Percentiles rank a stretch among this genome's conserved stretches.
These are phyloP conservation scores for Candida incommunis DNA, from an alignment of 805 yeast genomes.

Conservation along the genomic window DNA sequence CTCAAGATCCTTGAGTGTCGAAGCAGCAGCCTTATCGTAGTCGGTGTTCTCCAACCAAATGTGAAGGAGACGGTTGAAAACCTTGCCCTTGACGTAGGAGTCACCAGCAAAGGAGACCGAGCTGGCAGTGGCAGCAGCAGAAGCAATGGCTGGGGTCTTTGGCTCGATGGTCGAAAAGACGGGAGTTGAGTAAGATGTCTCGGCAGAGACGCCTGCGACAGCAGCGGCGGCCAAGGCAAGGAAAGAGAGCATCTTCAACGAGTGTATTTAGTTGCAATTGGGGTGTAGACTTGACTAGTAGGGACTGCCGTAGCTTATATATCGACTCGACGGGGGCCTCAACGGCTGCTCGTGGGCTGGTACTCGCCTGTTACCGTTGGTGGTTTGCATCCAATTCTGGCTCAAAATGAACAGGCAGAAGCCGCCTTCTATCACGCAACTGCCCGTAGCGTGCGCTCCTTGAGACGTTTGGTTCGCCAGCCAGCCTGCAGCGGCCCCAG, in stretches of 20 bases:
- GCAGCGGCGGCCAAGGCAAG: constrained; percentile 1
- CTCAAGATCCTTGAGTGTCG: constrained; percentile 29
- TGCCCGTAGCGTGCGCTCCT: no score
- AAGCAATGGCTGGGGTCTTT: constrained; percentile 20
- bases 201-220: neutral
- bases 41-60: constrained; percentile 40
- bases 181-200: constrained; percentile 8
- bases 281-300: no score
- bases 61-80: constrained; percentile 27
- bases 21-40: constrained; percentile 34
- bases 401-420: no score
- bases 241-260: neutral
- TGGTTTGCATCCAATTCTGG: no score
- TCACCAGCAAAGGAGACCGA: constrained; percentile 18
- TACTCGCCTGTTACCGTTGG: no score
- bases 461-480: no score
- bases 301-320: no score
- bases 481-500: no score
- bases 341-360: no score
- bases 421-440: no score
- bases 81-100: constrained; percentile 26
- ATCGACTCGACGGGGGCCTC: no score
- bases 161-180: constrained; percentile 22
- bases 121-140: constrained; percentile 22
- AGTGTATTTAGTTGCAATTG: neutral